phyloP scores from a whole-genome alignment of 176 grass and related monocot species.

The Oryza rufipogon region DNA sequence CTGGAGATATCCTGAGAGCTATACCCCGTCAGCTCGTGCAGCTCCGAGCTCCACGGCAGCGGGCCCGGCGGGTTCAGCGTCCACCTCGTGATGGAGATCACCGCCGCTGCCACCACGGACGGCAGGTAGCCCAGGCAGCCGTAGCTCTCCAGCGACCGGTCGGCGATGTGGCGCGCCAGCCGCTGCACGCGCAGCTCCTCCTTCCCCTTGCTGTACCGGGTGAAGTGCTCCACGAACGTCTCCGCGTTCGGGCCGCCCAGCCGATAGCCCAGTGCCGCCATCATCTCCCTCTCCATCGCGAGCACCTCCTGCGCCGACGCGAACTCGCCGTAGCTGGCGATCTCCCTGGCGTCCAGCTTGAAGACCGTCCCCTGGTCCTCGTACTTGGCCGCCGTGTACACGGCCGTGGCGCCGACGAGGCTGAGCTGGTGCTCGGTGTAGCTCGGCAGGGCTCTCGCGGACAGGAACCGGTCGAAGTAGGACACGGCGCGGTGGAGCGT shows the following conservation, averaged over 20 bases:
- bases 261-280: slow-evolving; percentile 14
- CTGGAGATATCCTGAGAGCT: not conserved
- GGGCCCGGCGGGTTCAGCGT: not conserved
- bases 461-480: slow-evolving; percentile 29
- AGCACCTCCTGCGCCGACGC: not conserved
- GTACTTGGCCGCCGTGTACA: slow-evolving; percentile 1
- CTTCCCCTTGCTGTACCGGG: not conserved
- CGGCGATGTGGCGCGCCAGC: not conserved
- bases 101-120: slow-evolving; percentile 20
- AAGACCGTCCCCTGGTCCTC: not conserved
- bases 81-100: not conserved
- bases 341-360: not conserved
- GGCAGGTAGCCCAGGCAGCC: not conserved
- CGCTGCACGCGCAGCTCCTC: not conserved
- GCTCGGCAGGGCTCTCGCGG: not conserved
- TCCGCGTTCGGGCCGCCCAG: not conserved
- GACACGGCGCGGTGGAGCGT: slow-evolving; percentile 28
- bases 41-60: not conserved
- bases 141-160: not conserved
- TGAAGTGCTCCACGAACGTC: slow-evolving; percentile 37
- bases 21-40: slow-evolving; percentile 9
- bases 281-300: not conserved
- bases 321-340: not conserved
- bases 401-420: slow-evolving; percentile 14
- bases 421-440: not conserved